Percentiles rank a stretch among this genome's conserved stretches.
These are phyloP conservation scores for Sporopachydermia quercuum DNA, from an alignment of 805 yeast genomes.

Conservation along the genomic window DNA sequence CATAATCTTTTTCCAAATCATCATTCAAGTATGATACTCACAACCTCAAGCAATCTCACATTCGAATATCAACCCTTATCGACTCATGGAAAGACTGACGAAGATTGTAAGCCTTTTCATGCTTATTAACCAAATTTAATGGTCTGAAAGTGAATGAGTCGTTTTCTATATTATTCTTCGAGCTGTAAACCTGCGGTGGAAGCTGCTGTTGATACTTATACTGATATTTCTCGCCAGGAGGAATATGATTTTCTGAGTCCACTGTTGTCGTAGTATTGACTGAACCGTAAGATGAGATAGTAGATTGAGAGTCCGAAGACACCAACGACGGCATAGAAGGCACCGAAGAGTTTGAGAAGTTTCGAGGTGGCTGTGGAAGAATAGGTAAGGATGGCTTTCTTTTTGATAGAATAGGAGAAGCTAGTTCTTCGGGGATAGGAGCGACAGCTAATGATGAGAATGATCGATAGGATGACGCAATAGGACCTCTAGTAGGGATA, in stretches of 20 bases:
- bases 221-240: background rate
- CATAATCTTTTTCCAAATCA: too few species aligned
- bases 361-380: background rate
- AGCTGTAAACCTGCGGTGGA: background rate
- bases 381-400: background rate
- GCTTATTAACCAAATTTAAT: background rate
- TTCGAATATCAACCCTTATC: background rate
- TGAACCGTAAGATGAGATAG: background rate
- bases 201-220: background rate
- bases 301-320: background rate
- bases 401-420: background rate
- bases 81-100: background rate
- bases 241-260: background rate
- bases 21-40: too few species aligned
- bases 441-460: background rate
- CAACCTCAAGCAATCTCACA: too few species aligned
- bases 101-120: background rate
- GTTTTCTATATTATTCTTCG: background rate
- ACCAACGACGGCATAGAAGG: constrained; percentile 1
- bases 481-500: too few species aligned
- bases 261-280: background rate
- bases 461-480: background rate
- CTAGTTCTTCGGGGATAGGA: background rate
- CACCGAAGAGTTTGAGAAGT: background rate
- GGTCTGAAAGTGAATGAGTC: background rate